These are phyloP conservation scores for Sordariomycetes sp. DNA, from an alignment of 2,329 filamentous ascomycete species.

Conservation along the genomic window DNA sequence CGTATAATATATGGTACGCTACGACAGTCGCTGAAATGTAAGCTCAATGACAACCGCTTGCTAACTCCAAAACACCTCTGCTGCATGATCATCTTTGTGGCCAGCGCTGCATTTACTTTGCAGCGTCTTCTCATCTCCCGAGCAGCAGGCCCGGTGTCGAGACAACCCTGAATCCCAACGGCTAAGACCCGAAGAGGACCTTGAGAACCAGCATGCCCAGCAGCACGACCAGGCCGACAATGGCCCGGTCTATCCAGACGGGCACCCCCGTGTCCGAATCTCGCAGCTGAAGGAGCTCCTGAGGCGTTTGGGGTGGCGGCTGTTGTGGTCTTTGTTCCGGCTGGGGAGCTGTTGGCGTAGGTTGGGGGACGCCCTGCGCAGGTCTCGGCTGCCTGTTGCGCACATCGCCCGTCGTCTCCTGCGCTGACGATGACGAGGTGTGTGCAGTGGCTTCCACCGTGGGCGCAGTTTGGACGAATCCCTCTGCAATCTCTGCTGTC, in stretches of 20 bases:
- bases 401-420: background rate
- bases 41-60: too few species aligned
- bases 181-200: conserved; percentile 28
- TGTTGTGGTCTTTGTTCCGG: too few species aligned
- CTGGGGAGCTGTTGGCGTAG: background rate
- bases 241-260: conserved; percentile 73
- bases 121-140: background rate
- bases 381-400: background rate
- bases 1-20: too few species aligned
- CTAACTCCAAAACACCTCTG: too few species aligned
- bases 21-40: too few species aligned
- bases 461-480: conserved; percentile 44
- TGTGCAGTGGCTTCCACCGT: conserved; percentile 4
- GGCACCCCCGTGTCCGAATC: conserved; percentile 41
- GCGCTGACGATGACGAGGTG: background rate
- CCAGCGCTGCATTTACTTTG: too few species aligned
- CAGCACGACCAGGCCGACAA: conserved; percentile 61
- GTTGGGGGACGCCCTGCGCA: background rate
- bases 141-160: too few species aligned
- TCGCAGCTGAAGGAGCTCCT: conserved; percentile 9
- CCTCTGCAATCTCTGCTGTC: conserved; percentile 44
- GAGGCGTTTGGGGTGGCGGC: too few species aligned
- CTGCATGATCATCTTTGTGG: too few species aligned
- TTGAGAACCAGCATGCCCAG: conserved; percentile 62
- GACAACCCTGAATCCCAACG: too few species aligned